These are phyloP conservation scores for Lipomyces japonicus DNA, from an alignment of 805 yeast genomes.

Conservation along the genomic window DNA sequence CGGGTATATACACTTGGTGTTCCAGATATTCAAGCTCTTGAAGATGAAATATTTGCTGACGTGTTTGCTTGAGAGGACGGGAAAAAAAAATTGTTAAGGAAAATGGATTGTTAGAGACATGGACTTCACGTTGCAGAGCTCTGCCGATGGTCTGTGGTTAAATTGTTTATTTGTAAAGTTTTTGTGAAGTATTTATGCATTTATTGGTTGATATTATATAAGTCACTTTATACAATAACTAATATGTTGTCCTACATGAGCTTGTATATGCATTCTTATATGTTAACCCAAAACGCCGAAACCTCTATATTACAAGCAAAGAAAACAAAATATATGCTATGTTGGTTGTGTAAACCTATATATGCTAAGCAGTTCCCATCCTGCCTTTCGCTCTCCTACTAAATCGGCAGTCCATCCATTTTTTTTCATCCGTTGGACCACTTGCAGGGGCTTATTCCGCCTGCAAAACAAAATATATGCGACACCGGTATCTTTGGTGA, in stretches of 20 bases:
- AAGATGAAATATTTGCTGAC: slow-evolving; percentile 23
- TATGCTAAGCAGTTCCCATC: slow-evolving; percentile 89
- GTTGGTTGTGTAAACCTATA: slow-evolving; percentile 48
- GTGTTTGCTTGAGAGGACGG: slow-evolving; percentile 11
- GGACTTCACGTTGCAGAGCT: background rate
- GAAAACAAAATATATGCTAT: no score
- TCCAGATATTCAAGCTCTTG: slow-evolving; percentile 14
- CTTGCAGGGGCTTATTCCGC: slow-evolving; percentile 70
- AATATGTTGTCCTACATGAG: no score
- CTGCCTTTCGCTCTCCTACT: slow-evolving; percentile 75
- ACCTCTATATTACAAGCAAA: no score
- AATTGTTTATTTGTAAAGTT: background rate
- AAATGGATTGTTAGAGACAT: background rate
- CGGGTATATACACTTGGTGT: slow-evolving; percentile 19
- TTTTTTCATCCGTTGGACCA: slow-evolving; percentile 47
- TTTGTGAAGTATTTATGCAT: background rate
- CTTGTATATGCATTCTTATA: no score
- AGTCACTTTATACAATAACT: no score
- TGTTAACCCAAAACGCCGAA: no score
- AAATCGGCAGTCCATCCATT: slow-evolving; percentile 52
- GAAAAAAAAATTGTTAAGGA: background rate
- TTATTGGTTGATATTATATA: no score
- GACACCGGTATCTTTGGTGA: slow-evolving; percentile 55
- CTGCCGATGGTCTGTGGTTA: background rate
- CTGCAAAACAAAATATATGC: slow-evolving; percentile 93